Percentiles rank a stretch among this genome's conserved stretches.
Evolutionary conservation across 768 basidiomycete species (phyloP).

Genomic region (Trametes meyenii): DNA sequence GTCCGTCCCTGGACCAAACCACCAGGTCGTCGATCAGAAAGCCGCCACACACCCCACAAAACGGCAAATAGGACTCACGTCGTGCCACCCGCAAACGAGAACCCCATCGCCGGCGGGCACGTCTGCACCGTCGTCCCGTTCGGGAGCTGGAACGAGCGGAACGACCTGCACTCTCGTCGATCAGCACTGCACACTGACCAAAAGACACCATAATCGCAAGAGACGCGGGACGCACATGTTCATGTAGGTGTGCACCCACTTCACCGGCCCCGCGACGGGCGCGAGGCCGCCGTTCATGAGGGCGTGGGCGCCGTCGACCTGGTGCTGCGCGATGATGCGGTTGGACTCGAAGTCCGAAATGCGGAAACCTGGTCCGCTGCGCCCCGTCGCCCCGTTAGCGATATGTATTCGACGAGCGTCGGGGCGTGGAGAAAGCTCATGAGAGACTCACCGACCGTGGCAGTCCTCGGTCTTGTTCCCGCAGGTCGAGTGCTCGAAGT

Average conservation of each 20-base stretch:
- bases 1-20: constrained; percentile 59
- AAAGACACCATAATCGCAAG: no score
- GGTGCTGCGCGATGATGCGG: constrained; percentile 66
- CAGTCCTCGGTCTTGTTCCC: constrained; percentile 69
- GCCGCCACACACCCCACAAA: not conserved
- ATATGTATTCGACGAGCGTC: not conserved
- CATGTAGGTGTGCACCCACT: constrained; percentile 70
- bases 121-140: constrained; percentile 71
- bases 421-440: not conserved
- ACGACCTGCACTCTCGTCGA: constrained; percentile 55
- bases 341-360: constrained; percentile 79
- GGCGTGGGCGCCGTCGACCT: constrained; percentile 68
- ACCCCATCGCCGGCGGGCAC: constrained; percentile 81
- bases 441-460: constrained; percentile 59
- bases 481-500: constrained; percentile 74
- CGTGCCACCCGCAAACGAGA: constrained; percentile 77
- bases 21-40: not conserved
- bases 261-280: constrained; percentile 60
- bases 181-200: no score
- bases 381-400: not conserved
- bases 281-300: constrained; percentile 56
- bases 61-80: constrained; percentile 49
- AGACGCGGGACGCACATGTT: constrained; percentile 55
- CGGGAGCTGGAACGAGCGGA: constrained; percentile 61
- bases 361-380: constrained; percentile 74